Evolutionary conservation across 768 basidiomycete species (phyloP).

Genomic region (Leccinum arenicola): DNA sequence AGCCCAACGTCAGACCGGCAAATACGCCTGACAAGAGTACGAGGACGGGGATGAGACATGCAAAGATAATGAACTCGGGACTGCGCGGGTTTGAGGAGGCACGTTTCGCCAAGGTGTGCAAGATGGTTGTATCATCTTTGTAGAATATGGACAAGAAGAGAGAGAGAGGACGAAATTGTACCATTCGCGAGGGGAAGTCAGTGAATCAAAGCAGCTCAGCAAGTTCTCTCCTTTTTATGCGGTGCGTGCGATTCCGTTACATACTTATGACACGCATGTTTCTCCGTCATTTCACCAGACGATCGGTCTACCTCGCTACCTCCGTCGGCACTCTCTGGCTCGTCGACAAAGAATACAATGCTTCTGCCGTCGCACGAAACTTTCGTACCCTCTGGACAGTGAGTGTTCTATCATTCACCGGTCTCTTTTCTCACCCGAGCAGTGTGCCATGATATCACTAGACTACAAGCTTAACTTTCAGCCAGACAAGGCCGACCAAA

Average conservation of each 20-base stretch:
- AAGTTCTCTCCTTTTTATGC: background rate
- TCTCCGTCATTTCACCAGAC: conserved; percentile 17
- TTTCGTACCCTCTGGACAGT: conserved; percentile 50
- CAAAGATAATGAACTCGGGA: conserved; percentile 39
- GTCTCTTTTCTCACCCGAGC: too few relatives aligned
- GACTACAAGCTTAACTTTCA: conserved; percentile 91
- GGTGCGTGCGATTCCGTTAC: background rate
- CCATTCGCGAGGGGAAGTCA: conserved; percentile 33
- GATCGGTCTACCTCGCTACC: conserved; percentile 23
- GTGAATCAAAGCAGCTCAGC: background rate
- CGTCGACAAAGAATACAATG: conserved; percentile 44
- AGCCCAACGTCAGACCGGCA: conserved; percentile 89
- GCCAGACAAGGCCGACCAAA: conserved; percentile 63
- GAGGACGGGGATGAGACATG: conserved; percentile 75
- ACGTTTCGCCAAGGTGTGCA: conserved; percentile 33
- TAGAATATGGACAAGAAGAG: conserved; percentile 38
- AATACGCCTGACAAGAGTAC: conserved; percentile 82
- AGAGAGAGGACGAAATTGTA: conserved; percentile 38
- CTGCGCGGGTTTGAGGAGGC: conserved; percentile 19
- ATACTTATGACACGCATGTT: conserved; percentile 9
- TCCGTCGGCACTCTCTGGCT: conserved; percentile 35
- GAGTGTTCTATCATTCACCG: conserved; percentile 16
- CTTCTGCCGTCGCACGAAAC: conserved; percentile 47
- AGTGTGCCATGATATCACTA: conserved; percentile 69
- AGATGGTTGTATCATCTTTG: conserved; percentile 9